These are phyloP conservation scores for Neurospora pannonica DNA, from an alignment of 495 filamentous ascomycete genomes.

Conservation along the genomic window DNA sequence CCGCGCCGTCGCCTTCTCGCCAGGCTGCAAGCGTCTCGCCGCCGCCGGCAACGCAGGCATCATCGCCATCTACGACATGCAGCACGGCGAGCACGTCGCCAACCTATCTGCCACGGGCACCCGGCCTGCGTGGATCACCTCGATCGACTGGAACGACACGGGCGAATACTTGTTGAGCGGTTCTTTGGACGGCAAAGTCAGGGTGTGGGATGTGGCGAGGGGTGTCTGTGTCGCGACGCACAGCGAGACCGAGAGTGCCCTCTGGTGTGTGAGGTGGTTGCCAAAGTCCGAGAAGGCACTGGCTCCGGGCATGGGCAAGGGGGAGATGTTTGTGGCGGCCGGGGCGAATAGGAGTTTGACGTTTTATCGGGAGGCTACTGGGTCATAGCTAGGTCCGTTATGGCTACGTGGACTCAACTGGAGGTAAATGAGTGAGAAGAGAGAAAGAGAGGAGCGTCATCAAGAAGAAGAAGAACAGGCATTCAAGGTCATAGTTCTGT, in stretches of 20 bases:
- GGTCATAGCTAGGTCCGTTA: conserved; percentile 44
- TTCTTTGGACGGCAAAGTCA: conserved; percentile 83
- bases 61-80: conserved; percentile 84
- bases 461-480: too few species aligned
- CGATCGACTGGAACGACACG: conserved; percentile 85
- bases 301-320: conserved; percentile 43
- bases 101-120: conserved; percentile 52
- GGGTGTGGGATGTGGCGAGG: conserved; percentile 85
- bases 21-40: conserved; percentile 71
- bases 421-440: too few species aligned
- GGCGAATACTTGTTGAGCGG: conserved; percentile 88
- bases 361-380: conserved; percentile 89
- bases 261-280: conserved; percentile 86
- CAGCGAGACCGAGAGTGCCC: conserved; percentile 72
- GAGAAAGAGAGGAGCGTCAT: too few species aligned
- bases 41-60: conserved; percentile 86
- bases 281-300: conserved; percentile 49
- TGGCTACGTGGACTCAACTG: too few species aligned
- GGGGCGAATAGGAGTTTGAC: conserved; percentile 71
- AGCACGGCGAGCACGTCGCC: conserved; percentile 83
- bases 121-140: conserved; percentile 77
- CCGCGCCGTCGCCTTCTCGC: conserved; percentile 77
- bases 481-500: too few species aligned
- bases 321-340: conserved; percentile 78
- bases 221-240: conserved; percentile 85